These are phyloP conservation scores for Didymella lethalis DNA, from an alignment of 2,329 filamentous ascomycete species.

Conservation along the genomic window DNA sequence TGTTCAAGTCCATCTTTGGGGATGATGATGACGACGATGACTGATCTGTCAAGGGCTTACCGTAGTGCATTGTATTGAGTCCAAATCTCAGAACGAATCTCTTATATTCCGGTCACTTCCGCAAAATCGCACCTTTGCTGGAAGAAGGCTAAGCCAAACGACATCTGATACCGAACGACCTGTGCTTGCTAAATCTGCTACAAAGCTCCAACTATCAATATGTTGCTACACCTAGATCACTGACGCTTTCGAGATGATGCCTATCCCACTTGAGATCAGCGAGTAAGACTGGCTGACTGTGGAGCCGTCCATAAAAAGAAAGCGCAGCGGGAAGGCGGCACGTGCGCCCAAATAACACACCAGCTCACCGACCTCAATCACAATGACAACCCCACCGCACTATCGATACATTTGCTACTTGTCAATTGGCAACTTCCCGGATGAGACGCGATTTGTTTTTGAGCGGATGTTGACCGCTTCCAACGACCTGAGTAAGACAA, in stretches of 20 bases:
- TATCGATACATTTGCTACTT: slow-evolving; percentile 17
- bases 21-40: slow-evolving; percentile 67
- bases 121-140: too few relatives aligned
- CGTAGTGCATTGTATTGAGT: background rate
- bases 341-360: slow-evolving; percentile 23
- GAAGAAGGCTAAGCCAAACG: too few relatives aligned
- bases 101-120: too few relatives aligned
- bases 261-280: too few relatives aligned
- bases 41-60: too few relatives aligned
- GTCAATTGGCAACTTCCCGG: slow-evolving; percentile 18
- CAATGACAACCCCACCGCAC: slow-evolving; percentile 26
- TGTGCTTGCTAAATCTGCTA: too few relatives aligned
- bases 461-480: slow-evolving; percentile 33
- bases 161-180: too few relatives aligned
- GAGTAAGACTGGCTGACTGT: slow-evolving; percentile 5
- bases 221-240: too few relatives aligned
- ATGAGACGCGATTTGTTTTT: slow-evolving; percentile 24
- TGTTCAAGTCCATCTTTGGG: slow-evolving; percentile 94
- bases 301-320: slow-evolving; percentile 19
- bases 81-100: too few relatives aligned
- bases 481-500: slow-evolving; percentile 35
- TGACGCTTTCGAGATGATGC: too few relatives aligned
- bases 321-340: slow-evolving; percentile 19
- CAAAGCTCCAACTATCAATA: too few relatives aligned
- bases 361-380: slow-evolving; percentile 29